Conservation (phyloP, 805 yeast species). For the Pichia cephalocereana region DNA sequence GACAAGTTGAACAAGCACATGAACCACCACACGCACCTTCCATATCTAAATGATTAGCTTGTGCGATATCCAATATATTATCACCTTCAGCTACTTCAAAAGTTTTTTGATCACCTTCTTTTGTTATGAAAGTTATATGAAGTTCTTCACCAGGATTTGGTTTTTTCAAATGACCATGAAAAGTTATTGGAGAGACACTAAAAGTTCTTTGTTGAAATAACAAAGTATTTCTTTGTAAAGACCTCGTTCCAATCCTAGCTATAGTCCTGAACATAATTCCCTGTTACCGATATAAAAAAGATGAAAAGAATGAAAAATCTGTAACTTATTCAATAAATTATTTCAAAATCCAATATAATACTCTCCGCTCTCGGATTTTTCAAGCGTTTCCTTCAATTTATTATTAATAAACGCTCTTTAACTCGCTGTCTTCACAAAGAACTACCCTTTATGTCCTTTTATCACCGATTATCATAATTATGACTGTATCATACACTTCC, state of each 20-base stretch:
- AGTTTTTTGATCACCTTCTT: conserved; percentile 77
- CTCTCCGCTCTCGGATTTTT: background rate
- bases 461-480: no score
- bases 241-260: background rate
- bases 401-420: background rate
- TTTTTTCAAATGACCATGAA: conserved; percentile 81
- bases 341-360: no score
- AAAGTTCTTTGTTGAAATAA: background rate
- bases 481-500: no score
- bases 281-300: no score
- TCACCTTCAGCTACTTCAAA: conserved; percentile 91
- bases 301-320: background rate
- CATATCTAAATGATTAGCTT: conserved; percentile 87
- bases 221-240: conserved; percentile 1
- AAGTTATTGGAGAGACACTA: background rate
- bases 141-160: conserved; percentile 93
- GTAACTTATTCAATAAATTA: background rate
- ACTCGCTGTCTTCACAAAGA: background rate
- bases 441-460: no score
- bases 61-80: conserved; percentile 86
- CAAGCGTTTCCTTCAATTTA: background rate
- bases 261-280: background rate
- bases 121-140: conserved; percentile 79
- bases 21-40: conserved; percentile 99
- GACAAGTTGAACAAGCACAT: conserved; percentile 98